These are phyloP conservation scores for Uncinocarpus reesii DNA, from an alignment of 2,329 filamentous ascomycete species.

Conservation along the genomic window DNA sequence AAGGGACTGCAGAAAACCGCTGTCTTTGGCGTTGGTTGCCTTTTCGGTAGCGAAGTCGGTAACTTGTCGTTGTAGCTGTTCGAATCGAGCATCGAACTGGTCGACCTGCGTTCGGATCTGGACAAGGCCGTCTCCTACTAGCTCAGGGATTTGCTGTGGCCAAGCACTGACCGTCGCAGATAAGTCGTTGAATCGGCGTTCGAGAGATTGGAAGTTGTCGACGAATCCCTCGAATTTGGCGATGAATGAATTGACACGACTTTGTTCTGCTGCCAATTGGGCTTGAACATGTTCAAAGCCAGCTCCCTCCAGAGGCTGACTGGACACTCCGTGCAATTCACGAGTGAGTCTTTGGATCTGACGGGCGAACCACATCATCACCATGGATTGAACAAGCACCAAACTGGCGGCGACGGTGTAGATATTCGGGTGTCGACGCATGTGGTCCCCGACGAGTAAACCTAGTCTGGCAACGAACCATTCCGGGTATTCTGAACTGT, in stretches of 20 bases:
- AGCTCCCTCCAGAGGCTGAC: background rate
- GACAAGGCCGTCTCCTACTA: background rate
- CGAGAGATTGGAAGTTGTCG: conserved; percentile 2
- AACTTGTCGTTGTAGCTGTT: conserved; percentile 3
- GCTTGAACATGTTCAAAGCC: background rate
- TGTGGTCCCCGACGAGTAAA: conserved; percentile 4
- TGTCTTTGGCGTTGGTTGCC: background rate
- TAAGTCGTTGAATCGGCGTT: background rate
- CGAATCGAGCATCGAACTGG: background rate
- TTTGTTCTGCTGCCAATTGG: background rate
- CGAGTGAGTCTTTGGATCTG: background rate
- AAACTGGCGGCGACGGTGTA: conserved; percentile 7
- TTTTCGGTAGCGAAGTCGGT: background rate
- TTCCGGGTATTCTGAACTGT: conserved; percentile 8
- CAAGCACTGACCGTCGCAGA: background rate
- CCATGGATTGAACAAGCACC: background rate
- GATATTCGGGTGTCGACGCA: conserved; percentile 7
- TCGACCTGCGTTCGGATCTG: conserved; percentile 2
- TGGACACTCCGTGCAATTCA: background rate
- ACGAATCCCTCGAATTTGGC: background rate
- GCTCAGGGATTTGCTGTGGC: background rate
- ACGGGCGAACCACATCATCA: background rate
- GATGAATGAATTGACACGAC: background rate
- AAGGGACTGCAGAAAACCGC: background rate
- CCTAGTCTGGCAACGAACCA: conserved; percentile 7